Conservation (phyloP, 257 asterid species). For the Cynanchum wilfordii region DNA sequence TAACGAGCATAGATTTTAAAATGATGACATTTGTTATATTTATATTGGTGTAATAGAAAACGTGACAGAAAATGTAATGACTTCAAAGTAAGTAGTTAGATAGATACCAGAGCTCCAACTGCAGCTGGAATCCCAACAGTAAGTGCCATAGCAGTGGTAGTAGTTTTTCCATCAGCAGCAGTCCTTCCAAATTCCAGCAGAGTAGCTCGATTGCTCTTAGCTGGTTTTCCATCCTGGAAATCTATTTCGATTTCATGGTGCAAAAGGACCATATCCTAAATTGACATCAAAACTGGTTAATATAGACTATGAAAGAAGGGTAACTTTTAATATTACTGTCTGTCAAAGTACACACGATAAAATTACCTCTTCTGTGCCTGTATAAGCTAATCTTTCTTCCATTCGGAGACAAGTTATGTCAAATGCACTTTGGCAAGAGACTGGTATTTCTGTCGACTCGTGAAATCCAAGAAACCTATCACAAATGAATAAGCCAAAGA, state of each 20-base stretch:
- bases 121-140: slow-evolving; percentile 96
- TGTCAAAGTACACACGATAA: neutral
- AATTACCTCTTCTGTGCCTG: slow-evolving; percentile 60
- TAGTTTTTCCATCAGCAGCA: slow-evolving; percentile 36
- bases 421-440: slow-evolving; percentile 58
- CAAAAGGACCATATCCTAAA: slow-evolving; percentile 85
- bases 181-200: slow-evolving; percentile 71
- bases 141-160: slow-evolving; percentile 79
- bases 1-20: no score
- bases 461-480: slow-evolving; percentile 69
- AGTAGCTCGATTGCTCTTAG: slow-evolving; percentile 64
- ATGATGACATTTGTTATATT: no score
- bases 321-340: neutral
- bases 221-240: slow-evolving; percentile 50
- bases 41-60: no score
- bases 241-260: slow-evolving; percentile 90
- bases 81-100: slow-evolving; percentile 12
- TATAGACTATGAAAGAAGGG: neutral
- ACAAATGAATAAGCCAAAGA: neutral
- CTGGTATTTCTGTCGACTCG: slow-evolving; percentile 60
- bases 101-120: slow-evolving; percentile 95
- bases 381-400: slow-evolving; percentile 75
- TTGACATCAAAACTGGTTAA: slow-evolving; percentile 7
- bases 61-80: neutral
- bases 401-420: slow-evolving; percentile 69